Evolutionary conservation across 495 filamentous ascomycete genomes (phyloP).

Genomic region (Hypomontagnella monticulosa): DNA sequence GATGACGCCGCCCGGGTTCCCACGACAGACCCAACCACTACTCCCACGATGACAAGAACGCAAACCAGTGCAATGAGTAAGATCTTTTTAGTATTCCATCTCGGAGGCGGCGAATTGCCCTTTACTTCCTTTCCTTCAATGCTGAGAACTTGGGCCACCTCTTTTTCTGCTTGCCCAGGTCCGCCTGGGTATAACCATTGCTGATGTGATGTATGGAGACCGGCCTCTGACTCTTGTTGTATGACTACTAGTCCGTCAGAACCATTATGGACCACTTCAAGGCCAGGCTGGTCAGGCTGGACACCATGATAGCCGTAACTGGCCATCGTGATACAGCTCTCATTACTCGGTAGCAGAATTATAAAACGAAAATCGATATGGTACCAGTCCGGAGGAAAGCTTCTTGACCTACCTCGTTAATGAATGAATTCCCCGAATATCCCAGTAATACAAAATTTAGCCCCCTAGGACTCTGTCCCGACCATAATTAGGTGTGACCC

Average conservation of each 20-base stretch:
- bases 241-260: neutral
- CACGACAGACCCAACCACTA: constrained; percentile 19
- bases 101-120: neutral
- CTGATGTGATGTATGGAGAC: neutral
- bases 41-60: constrained; percentile 9
- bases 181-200: neutral
- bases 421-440: too few relatives aligned
- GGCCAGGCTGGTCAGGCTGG: constrained; percentile 13
- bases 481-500: too few relatives aligned
- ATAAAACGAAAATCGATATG: neutral
- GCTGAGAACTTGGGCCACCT: neutral
- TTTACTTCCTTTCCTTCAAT: neutral
- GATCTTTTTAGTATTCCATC: constrained; percentile 4
- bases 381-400: neutral
- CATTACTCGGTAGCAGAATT: neutral
- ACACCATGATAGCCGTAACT: neutral
- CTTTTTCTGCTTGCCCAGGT: neutral
- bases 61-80: constrained; percentile 7
- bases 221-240: neutral
- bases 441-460: too few relatives aligned
- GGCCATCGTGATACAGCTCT: constrained; percentile 11
- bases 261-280: constrained; percentile 9
- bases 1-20: constrained; percentile 4
- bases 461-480: too few relatives aligned
- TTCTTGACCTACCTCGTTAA: too few relatives aligned